Conservation (phyloP, 1,139 yeast genomes). For the Saccharomyces hybrid region DNA sequence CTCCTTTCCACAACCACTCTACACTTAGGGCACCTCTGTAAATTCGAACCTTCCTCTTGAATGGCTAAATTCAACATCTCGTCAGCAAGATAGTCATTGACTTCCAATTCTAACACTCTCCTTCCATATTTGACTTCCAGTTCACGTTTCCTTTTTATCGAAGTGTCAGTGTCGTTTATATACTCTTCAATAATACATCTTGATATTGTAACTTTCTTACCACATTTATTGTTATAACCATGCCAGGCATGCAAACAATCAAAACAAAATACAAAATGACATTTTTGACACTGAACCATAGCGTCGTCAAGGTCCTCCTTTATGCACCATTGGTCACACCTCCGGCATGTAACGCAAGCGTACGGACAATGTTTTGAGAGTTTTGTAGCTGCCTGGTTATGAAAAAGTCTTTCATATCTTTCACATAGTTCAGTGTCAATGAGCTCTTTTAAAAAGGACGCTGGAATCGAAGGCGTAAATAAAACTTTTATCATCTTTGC, state of each 20-base stretch:
- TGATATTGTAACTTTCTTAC: slow-evolving; percentile 37
- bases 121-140: slow-evolving; percentile 47
- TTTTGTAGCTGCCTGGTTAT: slow-evolving; percentile 39
- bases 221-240: slow-evolving; percentile 46
- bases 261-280: slow-evolving; percentile 54
- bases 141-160: slow-evolving; percentile 31
- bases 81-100: slow-evolving; percentile 44
- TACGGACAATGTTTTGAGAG: slow-evolving; percentile 43
- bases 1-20: slow-evolving; percentile 46
- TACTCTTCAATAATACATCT: slow-evolving; percentile 37
- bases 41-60: slow-evolving; percentile 35
- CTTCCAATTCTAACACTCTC: slow-evolving; percentile 38
- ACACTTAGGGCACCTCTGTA: slow-evolving; percentile 52
- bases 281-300: slow-evolving; percentile 47
- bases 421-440: slow-evolving; percentile 32
- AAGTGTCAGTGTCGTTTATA: slow-evolving; percentile 33
- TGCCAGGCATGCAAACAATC: slow-evolving; percentile 62
- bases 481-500: slow-evolving; percentile 31
- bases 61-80: slow-evolving; percentile 42
- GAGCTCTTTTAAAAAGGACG: slow-evolving; percentile 32
- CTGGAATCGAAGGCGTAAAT: slow-evolving; percentile 37
- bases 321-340: slow-evolving; percentile 43
- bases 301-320: slow-evolving; percentile 44
- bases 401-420: slow-evolving; percentile 38
- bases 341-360: slow-evolving; percentile 48